Evolutionary conservation across 2,329 filamentous ascomycete genomes (phyloP).

Genomic region (Cladosporium cucumerinum): DNA sequence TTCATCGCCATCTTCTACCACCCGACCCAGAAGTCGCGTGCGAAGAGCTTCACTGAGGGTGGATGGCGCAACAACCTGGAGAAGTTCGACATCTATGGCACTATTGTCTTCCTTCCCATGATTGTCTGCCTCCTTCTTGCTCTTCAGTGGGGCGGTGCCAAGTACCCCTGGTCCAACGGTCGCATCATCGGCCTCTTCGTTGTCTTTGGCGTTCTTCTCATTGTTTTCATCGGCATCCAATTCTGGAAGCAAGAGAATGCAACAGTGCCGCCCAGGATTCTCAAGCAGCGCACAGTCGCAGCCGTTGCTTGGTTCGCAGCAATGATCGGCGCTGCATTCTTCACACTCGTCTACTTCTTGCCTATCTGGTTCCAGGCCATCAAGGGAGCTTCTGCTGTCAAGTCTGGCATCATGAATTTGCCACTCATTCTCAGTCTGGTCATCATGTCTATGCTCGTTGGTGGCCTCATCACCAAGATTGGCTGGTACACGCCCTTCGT

Average conservation of each 20-base stretch:
- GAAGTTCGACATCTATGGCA: constrained; percentile 49
- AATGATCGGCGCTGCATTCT: constrained; percentile 44
- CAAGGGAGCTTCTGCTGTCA: constrained; percentile 44
- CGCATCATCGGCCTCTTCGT: constrained; percentile 48
- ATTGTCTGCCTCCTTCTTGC: constrained; percentile 50
- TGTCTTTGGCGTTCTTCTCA: constrained; percentile 42
- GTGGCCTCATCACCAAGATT: constrained; percentile 38
- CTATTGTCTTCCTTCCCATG: constrained; percentile 46
- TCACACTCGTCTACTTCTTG: constrained; percentile 45
- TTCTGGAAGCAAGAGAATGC: constrained; percentile 31
- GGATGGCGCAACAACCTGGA: constrained; percentile 25
- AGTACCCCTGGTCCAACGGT: constrained; percentile 44
- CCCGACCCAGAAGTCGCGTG: constrained; percentile 35
- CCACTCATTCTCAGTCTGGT: constrained; percentile 47
- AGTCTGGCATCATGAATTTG: constrained; percentile 49
- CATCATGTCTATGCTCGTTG: constrained; percentile 41
- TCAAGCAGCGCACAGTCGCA: constrained; percentile 45
- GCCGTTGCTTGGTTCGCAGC: constrained; percentile 41
- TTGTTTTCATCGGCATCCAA: constrained; percentile 37
- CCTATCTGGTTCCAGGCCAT: constrained; percentile 48
- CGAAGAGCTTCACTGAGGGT: constrained; percentile 28
- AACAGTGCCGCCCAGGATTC: constrained; percentile 46
- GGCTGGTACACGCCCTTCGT: constrained; percentile 53
- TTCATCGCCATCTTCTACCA: constrained; percentile 38
- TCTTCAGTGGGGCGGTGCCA: constrained; percentile 50